Conservation (phyloP, 441 rosid species). For the Populus hybrid region DNA sequence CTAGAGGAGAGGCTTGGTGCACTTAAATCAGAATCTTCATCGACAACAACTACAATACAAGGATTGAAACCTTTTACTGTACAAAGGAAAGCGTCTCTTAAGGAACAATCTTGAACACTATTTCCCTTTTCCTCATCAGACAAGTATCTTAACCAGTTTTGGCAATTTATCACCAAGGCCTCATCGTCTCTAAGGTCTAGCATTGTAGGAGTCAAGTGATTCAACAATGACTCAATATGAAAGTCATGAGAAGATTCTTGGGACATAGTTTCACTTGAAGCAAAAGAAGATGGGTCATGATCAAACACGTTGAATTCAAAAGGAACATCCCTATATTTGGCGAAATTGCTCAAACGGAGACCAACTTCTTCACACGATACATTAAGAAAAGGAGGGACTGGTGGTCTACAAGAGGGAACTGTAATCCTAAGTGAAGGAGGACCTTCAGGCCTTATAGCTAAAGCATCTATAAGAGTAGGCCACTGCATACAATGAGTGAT, state of each 20-base stretch:
- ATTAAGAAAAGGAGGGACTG: constrained; percentile 54
- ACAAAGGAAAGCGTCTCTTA: constrained; percentile 37
- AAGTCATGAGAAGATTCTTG: constrained; percentile 4
- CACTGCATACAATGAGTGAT: constrained; percentile 69
- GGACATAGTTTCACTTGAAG: constrained; percentile 1
- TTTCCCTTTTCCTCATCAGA: constrained; percentile 31
- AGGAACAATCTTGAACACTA: constrained; percentile 12
- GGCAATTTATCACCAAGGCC: constrained; percentile 58
- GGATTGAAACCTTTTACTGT: constrained; percentile 46
- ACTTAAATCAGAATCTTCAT: constrained; percentile 56
- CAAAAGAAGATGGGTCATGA: constrained; percentile 13
- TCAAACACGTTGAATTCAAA: constrained; percentile 48
- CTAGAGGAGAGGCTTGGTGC: constrained; percentile 41
- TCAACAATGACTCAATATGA: constrained; percentile 30
- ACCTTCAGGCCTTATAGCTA: constrained; percentile 57
- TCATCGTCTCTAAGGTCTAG: constrained; percentile 42
- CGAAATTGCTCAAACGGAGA: constrained; percentile 51
- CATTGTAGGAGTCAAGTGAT: constrained; percentile 27
- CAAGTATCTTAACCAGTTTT: constrained; percentile 56
- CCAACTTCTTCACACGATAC: constrained; percentile 50
- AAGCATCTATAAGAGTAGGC: constrained; percentile 68
- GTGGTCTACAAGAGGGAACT: constrained; percentile 46
- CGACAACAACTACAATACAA: constrained; percentile 38
- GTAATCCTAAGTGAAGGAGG: constrained; percentile 59
- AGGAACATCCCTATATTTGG: constrained; percentile 47